Evolutionary conservation across 495 filamentous ascomycete genomes (phyloP), one percentile per base, ranked within the genome.

Genomic region (Trichodelitschia bisporula): DNA sequence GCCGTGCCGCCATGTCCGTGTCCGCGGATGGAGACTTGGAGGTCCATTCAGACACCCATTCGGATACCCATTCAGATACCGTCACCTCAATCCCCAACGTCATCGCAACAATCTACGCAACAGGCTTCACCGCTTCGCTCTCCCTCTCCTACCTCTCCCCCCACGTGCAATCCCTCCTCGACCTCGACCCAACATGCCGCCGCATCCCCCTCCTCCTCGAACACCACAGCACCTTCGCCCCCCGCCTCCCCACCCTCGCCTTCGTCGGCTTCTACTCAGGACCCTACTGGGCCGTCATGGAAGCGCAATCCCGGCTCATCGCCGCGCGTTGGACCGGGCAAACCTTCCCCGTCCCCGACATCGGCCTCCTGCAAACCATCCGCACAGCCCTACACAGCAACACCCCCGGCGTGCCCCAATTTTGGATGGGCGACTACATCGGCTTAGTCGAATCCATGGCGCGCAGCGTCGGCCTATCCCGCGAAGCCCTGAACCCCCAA

Each of bases 191-290:
- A 1, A 34, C 41, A 1, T 59, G 72, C 32, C 42, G 58, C 8
- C 65, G 69, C 37, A 56, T 77, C 6, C 77, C 79, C 0, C 44
- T 80, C 2, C 58, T 77, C 0, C 54, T 90, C 2, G 69, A 72
- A 26, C 64, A 72, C 28, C 67, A 69, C 35, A 58, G 59, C 12
- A 72, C 64, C 3, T 54, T 69, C 19, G 67, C 72, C 39, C 56
- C 58, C 0, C 47, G 49, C 3, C 42, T 82, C 1, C 63, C 68
- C 0, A 62, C 64, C 14, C 49, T 84, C 1, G 76, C 74, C 0
- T 90, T 90, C 36, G 68, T 89, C 0, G 82, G 82, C 3, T 74
- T 84, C 48, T 84, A 90, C 45, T 64, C 77, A 20, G 73, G 76
- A 1, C 77, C 80, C 0, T 90, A 75, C 48, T 92, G 78, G 73